phyloP scores from a whole-genome alignment of 164 flowering plant species.

The Hamamelis virginiana region DNA sequence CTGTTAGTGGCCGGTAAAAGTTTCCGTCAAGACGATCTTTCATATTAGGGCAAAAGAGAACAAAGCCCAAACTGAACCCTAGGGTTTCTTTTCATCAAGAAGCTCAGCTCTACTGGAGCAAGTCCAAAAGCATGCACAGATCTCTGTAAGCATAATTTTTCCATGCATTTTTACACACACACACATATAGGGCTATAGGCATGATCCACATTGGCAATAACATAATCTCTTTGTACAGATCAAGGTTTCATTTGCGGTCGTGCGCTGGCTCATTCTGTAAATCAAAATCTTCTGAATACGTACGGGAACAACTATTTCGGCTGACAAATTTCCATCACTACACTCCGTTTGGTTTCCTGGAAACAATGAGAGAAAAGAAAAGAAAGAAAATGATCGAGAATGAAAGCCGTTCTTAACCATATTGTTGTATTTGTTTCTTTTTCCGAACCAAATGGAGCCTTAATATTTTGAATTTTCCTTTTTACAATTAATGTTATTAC shows the following conservation, averaged over 20 bases:
- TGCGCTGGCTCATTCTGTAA: conserved; percentile 17
- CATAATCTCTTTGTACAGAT: conserved; percentile 23
- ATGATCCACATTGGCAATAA: too few species aligned
- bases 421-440: too few species aligned
- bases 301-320: neutral
- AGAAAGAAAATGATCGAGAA: too few species aligned
- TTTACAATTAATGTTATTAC: neutral
- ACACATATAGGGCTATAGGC: too few species aligned
- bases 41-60: neutral
- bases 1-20: too few species aligned
- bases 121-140: conserved; percentile 18
- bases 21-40: neutral
- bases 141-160: conserved; percentile 21
- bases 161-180: too few species aligned
- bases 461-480: neutral
- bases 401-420: too few species aligned
- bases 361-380: too few species aligned
- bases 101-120: too few species aligned
- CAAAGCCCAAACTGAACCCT: neutral
- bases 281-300: conserved; percentile 4
- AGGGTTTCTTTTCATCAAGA: too few species aligned
- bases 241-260: conserved; percentile 21
- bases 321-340: too few species aligned
- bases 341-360: neutral
- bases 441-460: too few species aligned